Base-by-base conservation (phyloP, 805 yeast genomes). In the Candida maesae region DNA sequence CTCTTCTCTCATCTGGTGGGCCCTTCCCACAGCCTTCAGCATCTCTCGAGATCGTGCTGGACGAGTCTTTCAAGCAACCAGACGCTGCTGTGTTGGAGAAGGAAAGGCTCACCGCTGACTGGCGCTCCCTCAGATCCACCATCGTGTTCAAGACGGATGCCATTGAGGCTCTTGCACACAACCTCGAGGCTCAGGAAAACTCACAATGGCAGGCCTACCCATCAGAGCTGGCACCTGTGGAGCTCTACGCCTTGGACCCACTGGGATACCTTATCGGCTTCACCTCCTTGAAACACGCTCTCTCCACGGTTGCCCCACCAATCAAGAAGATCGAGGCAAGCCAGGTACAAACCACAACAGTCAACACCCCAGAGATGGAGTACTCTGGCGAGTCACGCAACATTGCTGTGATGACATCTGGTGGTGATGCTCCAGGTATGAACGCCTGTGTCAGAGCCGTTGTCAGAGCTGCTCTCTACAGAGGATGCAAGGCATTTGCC, bases 401-500 rank as follows among this genome's bases (percentile, higher is more conserved):
- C 50, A 85, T 91, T 51, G 99, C 95, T 5, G 93, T 91, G 35
- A 89, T 91, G 90, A 91, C 99, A 11, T 87, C 96, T 1, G 99
- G 99, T 54, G 99, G 99, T 65, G 99, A 93, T 61, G 85, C 98
- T 38, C 99, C 95, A 23, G 99, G 99, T 56, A 93, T 93, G 99
- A 88, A 89, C 65, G 91, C 97, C 5, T 86, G 82, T 20, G 99
- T 93, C 8, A 75, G 99, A 49, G 95, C 98, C 1, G 95, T 93
- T 44, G 96, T 91, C 8, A 77, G 99, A 54, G 79, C 96, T 2
- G 96, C 95, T 47, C 87, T 93, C 49, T 78, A 71, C 68, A 73
- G 79, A 43, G 90, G 84, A 14, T 93, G 98, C 68, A 95, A 89
- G 48, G 91, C 88, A 21, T 93, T 73, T 56, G 97, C 95, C 20